Evolutionary conservation across 1,139 yeast genomes (phyloP).

Genomic region (Diutina siamensis): DNA sequence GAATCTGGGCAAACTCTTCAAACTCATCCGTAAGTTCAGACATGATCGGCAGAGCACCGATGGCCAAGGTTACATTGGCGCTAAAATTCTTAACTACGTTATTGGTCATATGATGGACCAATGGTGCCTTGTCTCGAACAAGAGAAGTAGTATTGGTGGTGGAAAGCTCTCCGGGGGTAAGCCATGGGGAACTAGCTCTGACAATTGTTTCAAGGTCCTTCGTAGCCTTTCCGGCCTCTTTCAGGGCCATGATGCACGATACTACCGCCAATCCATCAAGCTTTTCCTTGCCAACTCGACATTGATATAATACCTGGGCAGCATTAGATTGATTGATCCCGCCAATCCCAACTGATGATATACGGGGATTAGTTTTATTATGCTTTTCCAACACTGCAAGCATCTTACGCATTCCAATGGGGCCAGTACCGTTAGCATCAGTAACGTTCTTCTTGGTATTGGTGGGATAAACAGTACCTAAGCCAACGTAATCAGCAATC

Average conservation of each 20-base stretch:
- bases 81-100: constrained; percentile 81
- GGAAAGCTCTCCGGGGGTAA: not conserved
- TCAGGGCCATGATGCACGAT: constrained; percentile 69
- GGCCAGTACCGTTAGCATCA: constrained; percentile 38
- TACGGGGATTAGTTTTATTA: constrained; percentile 18
- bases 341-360: constrained; percentile 73
- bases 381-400: constrained; percentile 34
- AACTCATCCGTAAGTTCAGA: constrained; percentile 67
- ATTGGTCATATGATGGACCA: constrained; percentile 84
- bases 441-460: constrained; percentile 48
- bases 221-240: constrained; percentile 48
- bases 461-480: constrained; percentile 76
- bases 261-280: constrained; percentile 82
- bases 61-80: constrained; percentile 80
- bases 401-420: constrained; percentile 50
- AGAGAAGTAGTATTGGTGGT: not conserved
- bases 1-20: constrained; percentile 43
- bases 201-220: constrained; percentile 15
- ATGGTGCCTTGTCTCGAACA: constrained; percentile 27
- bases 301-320: constrained; percentile 40
- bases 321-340: constrained; percentile 65
- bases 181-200: constrained; percentile 8
- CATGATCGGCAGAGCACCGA: constrained; percentile 89
- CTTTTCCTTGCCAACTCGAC: constrained; percentile 33
- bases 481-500: constrained; percentile 72